Evolutionary conservation across 1,284 basidiomycete genomes (phyloP), one percentile per base, ranked within the genome.

Genomic region (Ceratobasidium sp.): DNA sequence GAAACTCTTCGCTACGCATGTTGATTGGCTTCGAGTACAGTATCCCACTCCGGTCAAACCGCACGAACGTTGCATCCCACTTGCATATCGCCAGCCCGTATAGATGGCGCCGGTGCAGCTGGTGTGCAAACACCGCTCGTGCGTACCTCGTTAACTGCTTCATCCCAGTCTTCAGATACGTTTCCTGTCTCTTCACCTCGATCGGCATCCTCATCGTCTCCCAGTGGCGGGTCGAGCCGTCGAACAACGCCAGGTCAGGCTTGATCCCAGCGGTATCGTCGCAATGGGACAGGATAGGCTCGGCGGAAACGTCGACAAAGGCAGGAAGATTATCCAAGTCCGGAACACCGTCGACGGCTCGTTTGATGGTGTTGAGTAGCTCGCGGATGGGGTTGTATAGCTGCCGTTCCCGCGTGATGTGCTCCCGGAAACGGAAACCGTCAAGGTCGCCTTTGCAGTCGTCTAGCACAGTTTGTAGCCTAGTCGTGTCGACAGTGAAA

Each of bases 11-110:
- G 13, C 27, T 14, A 13, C 39, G 19, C n/a, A 69, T 27, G 34
- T 69, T 37, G 9, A 69, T 56, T 19, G 11, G 19, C 34, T n/a
- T n/a, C 37, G 51, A 69, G n/a, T 69, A 43, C 34, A 69, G 27
- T 19, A 69, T 56, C 11, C 65, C 65, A 6, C 34, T 34, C 24
- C 51, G 65, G 39, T 69, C 51, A n/a, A 56, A 56, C 19, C 51
- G 65, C 7, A 69, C 51, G 24, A 69, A 69, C 16, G 65, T 69
- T 7, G 65, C 65, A n/a, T n/a, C n/a, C n/a, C n/a, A n/a, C n/a
- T n/a, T n/a, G n/a, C n/a, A n/a, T n/a, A n/a, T n/a, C n/a, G n/a
- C n/a, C n/a, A n/a, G n/a, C n/a, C n/a, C n/a, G n/a, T n/a, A n/a
- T n/a, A n/a, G n/a, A n/a, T n/a, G n/a, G n/a, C n/a, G n/a, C n/a